These are phyloP conservation scores for Ceriops decandra DNA, from an alignment of 345 rosid species.

Conservation along the genomic window DNA sequence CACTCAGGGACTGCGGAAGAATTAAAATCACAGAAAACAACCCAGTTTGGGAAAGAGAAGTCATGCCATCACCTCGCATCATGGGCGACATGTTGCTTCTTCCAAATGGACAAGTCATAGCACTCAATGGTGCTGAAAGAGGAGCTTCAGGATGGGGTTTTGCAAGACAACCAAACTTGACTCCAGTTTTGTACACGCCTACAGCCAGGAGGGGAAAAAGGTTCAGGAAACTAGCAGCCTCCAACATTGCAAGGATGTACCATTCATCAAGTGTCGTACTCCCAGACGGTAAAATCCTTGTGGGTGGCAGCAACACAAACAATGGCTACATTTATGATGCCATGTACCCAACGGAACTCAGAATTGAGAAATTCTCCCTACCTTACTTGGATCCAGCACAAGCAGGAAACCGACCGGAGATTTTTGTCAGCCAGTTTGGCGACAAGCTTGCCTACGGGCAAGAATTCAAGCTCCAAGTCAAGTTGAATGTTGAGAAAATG, in stretches of 20 bases:
- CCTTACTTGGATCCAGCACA: conserved; percentile 53
- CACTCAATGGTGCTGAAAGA: conserved; percentile 63
- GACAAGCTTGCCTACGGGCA: conserved; percentile 27
- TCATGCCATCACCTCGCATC: conserved; percentile 65
- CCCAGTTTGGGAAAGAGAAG: conserved; percentile 53
- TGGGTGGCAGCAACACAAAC: conserved; percentile 70
- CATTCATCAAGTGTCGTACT: conserved; percentile 50
- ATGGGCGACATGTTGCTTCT: conserved; percentile 74
- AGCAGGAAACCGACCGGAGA: conserved; percentile 29
- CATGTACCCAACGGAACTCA: conserved; percentile 64
- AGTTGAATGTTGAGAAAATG: not conserved
- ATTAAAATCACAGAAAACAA: conserved; percentile 40
- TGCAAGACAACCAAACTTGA: conserved; percentile 58
- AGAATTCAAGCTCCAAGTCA: conserved; percentile 23
- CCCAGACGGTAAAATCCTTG: conserved; percentile 56
- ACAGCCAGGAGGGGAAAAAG: conserved; percentile 20
- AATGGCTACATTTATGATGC: conserved; percentile 48
- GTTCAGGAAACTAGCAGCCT: conserved; percentile 38
- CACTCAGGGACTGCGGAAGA: conserved; percentile 60
- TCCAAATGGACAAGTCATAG: conserved; percentile 64
- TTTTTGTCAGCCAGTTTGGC: not conserved
- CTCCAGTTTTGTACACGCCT: conserved; percentile 47
- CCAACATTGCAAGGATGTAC: conserved; percentile 60
- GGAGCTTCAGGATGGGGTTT: conserved; percentile 68
- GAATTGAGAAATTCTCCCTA: conserved; percentile 69